Conservation (phyloP, 345 rosid species). For the Euphorbia tirucalli region DNA sequence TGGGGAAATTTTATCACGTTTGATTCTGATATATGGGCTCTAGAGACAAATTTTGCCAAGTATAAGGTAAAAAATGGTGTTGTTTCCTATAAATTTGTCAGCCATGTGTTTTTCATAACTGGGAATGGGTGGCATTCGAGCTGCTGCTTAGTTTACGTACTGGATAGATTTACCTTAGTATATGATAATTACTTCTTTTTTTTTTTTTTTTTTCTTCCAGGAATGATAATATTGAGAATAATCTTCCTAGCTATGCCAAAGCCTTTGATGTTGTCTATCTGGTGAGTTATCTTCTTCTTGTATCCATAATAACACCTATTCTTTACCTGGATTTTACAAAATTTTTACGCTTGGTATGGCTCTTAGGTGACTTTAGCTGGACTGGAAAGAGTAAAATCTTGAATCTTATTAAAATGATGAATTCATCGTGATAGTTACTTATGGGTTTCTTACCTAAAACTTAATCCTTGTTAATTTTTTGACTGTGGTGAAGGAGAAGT, state of each 20-base stretch:
- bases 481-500: not conserved
- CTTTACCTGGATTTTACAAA: not conserved
- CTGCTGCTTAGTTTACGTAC: too few relatives aligned
- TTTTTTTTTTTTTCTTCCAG: conserved; percentile 32
- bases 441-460: not conserved
- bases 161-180: not conserved
- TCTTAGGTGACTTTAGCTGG: too few relatives aligned
- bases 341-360: not conserved
- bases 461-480: not conserved
- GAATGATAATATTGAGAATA: conserved; percentile 66
- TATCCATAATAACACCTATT: not conserved
- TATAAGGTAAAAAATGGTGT: too few relatives aligned
- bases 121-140: too few relatives aligned
- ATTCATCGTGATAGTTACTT: not conserved
- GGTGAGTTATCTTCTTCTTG: conserved; percentile 38
- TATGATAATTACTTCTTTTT: not conserved
- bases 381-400: not conserved
- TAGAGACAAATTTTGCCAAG: too few relatives aligned
- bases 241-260: conserved; percentile 53
- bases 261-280: conserved; percentile 73
- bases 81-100: too few relatives aligned
- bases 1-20: too few relatives aligned
- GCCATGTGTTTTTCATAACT: too few relatives aligned
- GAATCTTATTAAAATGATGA: not conserved
- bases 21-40: too few relatives aligned